Evolutionary conservation across 108 stramenopile genomes (phyloP).

Genomic region (Discostella pseudostelligera): DNA sequence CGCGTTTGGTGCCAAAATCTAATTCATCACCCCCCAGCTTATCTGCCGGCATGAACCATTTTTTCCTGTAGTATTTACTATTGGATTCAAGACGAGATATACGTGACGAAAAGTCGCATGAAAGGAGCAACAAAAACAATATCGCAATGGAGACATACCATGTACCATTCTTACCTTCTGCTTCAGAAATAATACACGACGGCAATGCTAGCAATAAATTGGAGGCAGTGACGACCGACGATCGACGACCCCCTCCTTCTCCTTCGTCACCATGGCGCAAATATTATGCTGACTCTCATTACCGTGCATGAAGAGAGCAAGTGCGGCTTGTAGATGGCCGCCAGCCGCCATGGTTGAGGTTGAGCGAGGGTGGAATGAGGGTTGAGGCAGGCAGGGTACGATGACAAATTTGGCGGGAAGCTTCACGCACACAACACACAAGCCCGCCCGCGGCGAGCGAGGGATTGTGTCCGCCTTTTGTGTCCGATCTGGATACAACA

Average conservation of each 20-base stretch:
- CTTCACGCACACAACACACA: too few species aligned
- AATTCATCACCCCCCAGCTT: constrained; percentile 50
- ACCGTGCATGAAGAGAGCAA: constrained; percentile 42
- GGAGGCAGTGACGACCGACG: constrained; percentile 78
- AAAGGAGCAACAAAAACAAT: background rate
- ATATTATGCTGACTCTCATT: constrained; percentile 7
- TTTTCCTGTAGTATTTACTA: constrained; percentile 32
- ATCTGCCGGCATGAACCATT: constrained; percentile 67
- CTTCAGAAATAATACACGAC: constrained; percentile 73
- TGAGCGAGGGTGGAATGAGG: too few species aligned
- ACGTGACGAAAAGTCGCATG: background rate
- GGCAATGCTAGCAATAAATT: constrained; percentile 72
- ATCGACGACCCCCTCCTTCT: too few species aligned
- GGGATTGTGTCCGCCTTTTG: too few species aligned
- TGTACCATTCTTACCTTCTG: constrained; percentile 47
- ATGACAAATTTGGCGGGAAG: too few species aligned
- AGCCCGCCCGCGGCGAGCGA: too few species aligned
- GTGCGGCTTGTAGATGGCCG: constrained; percentile 51
- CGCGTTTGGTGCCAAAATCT: constrained; percentile 42
- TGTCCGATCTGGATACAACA: too few species aligned
- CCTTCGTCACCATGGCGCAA: constrained; percentile 1
- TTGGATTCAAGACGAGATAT: background rate
- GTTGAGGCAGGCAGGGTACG: too few species aligned
- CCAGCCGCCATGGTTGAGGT: constrained; percentile 1
- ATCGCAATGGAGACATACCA: background rate